These are phyloP conservation scores for Primulina eburnea DNA, from an alignment of 257 asterid species.

Conservation along the genomic window DNA sequence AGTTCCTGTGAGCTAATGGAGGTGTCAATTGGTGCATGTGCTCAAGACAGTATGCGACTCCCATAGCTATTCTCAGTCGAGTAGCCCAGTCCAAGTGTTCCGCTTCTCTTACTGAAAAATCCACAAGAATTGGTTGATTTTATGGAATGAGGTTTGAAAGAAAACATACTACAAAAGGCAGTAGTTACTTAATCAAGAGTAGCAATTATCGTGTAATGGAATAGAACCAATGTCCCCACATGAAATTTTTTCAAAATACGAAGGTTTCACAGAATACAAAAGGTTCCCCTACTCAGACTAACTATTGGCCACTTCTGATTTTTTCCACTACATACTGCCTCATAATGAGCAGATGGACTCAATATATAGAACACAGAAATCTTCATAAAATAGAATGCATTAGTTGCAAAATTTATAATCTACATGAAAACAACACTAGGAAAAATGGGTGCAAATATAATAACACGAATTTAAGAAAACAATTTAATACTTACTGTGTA, in stretches of 20 bases:
- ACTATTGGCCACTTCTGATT: no score
- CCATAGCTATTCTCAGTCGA: conserved; percentile 80
- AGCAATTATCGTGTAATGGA: not conserved
- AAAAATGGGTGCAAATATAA: not conserved
- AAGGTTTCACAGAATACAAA: not conserved
- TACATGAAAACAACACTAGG: no score
- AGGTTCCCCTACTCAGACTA: no score
- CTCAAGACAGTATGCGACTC: conserved; percentile 76
- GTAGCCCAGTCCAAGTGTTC: conserved; percentile 81
- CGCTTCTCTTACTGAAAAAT: conserved; percentile 77
- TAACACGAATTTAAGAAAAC: not conserved
- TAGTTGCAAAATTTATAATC: not conserved
- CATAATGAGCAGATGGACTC: no score
- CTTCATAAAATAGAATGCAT: no score
- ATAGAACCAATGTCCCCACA: not conserved
- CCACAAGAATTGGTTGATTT: conserved; percentile 6
- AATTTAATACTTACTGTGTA: conserved; percentile 60
- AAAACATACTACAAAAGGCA: not conserved
- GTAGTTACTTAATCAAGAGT: not conserved
- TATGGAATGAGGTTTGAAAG: not conserved
- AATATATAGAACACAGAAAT: not conserved
- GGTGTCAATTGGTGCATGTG: conserved; percentile 69
- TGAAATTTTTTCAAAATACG: not conserved
- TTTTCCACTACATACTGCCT: no score
- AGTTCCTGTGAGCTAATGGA: conserved; percentile 51